Conservation (phyloP, 441 rosid species). For the Pelargonium myrrhifolium region DNA sequence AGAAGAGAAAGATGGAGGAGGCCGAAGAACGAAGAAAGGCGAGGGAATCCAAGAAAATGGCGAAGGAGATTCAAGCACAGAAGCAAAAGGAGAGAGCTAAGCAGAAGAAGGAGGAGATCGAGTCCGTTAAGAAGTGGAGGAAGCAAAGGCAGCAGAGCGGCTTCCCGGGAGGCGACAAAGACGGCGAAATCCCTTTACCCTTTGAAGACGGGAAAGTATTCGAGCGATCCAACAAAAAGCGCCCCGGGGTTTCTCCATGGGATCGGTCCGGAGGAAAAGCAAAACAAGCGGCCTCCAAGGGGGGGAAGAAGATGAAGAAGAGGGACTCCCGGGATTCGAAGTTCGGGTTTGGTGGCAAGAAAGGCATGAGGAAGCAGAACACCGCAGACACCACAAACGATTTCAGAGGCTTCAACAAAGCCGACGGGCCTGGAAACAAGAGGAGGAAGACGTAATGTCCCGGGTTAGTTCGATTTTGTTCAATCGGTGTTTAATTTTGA, state of each 20-base stretch:
- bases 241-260: conserved; percentile 56
- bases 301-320: conserved; percentile 31
- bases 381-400: conserved; percentile 56
- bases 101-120: conserved; percentile 72
- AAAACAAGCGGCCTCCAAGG: conserved; percentile 24
- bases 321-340: conserved; percentile 53
- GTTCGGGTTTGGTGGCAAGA: conserved; percentile 76
- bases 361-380: conserved; percentile 72
- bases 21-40: conserved; percentile 85
- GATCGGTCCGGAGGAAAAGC: conserved; percentile 81
- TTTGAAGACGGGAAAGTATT: conserved; percentile 58
- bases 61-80: conserved; percentile 76
- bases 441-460: conserved; percentile 47
- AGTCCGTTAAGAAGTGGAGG: conserved; percentile 86
- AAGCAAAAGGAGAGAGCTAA: conserved; percentile 64
- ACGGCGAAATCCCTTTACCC: conserved; percentile 38
- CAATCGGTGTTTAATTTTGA: too few species aligned
- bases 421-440: conserved; percentile 42
- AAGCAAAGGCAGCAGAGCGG: conserved; percentile 85
- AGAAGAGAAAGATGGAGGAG: conserved; percentile 71
- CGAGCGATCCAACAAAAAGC: conserved; percentile 51
- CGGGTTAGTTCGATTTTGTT: not conserved
- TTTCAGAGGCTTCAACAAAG: conserved; percentile 37
- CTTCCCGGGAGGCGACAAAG: conserved; percentile 44
- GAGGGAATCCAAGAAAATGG: conserved; percentile 59